Evolutionary conservation across 805 yeast genomes (phyloP).

Genomic region (Starmerella vitae): DNA sequence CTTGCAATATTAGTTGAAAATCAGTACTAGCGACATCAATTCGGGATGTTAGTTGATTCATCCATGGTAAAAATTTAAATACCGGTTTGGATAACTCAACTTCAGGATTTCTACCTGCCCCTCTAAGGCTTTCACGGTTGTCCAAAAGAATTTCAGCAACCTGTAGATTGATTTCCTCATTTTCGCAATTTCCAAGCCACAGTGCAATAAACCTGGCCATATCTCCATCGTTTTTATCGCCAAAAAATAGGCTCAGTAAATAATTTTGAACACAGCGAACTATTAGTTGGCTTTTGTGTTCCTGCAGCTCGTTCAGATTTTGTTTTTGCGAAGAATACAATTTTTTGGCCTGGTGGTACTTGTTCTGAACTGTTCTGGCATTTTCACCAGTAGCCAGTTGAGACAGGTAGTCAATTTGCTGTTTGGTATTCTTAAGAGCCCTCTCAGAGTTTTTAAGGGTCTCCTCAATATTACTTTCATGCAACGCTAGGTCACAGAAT

Average conservation of each 20-base stretch:
- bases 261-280: slow-evolving; percentile 46
- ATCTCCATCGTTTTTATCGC: slow-evolving; percentile 13
- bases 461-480: slow-evolving; percentile 6
- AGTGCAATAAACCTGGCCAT: slow-evolving; percentile 50
- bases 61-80: slow-evolving; percentile 62
- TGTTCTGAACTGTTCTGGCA: slow-evolving; percentile 36
- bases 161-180: slow-evolving; percentile 33
- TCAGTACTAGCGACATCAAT: slow-evolving; percentile 25
- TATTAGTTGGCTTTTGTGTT: slow-evolving; percentile 34
- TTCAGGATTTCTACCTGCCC: background rate
- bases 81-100: too few relatives aligned
- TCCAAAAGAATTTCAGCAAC: slow-evolving; percentile 23
- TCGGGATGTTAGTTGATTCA: slow-evolving; percentile 66
- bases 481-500: slow-evolving; percentile 37
- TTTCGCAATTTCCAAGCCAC: slow-evolving; percentile 56
- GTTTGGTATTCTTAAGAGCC: background rate
- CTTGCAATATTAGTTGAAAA: slow-evolving; percentile 38
- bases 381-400: slow-evolving; percentile 26
- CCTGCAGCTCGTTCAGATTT: slow-evolving; percentile 32
- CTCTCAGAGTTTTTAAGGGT: background rate
- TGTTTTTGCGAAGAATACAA: slow-evolving; percentile 33
- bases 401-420: background rate
- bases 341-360: slow-evolving; percentile 22
- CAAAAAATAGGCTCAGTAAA: slow-evolving; percentile 31
- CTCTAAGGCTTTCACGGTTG: slow-evolving; percentile 2